These are phyloP conservation scores for Lathyrus tuberosus DNA, from an alignment of 306 rosid species.

Conservation along the genomic window DNA sequence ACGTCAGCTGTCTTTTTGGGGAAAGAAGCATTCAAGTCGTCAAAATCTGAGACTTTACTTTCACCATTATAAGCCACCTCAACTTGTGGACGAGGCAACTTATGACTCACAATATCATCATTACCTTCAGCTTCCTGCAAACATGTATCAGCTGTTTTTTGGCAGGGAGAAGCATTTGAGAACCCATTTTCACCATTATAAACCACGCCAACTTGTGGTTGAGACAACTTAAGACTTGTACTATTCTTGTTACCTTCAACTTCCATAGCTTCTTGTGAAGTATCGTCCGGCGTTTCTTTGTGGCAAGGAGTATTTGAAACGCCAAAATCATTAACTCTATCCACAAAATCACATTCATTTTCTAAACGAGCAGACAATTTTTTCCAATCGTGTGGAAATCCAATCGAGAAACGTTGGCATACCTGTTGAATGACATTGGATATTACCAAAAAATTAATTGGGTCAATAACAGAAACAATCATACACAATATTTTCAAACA, in stretches of 20 bases:
- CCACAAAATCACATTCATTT: constrained; percentile 24
- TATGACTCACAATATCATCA: background rate
- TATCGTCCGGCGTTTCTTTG: constrained; percentile 11
- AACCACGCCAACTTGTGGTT: constrained; percentile 14
- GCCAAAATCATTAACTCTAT: constrained; percentile 30
- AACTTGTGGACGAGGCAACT: constrained; percentile 10
- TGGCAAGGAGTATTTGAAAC: constrained; percentile 36
- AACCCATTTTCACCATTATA: constrained; percentile 27
- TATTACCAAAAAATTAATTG: background rate
- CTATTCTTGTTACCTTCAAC: background rate
- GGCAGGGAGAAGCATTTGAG: background rate
- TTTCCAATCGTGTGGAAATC: constrained; percentile 84
- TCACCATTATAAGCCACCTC: constrained; percentile 18
- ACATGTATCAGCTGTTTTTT: background rate
- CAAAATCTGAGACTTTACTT: constrained; percentile 20
- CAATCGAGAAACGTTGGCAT: constrained; percentile 56
- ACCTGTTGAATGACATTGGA: constrained; percentile 43
- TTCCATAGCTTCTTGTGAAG: constrained; percentile 6
- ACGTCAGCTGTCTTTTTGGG: background rate
- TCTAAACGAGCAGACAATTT: constrained; percentile 38
- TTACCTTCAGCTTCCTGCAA: background rate
- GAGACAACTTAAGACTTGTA: background rate
- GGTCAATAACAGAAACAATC: background rate
- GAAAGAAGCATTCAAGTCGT: background rate
- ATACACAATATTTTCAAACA: background rate